Evolutionary conservation across 805 yeast species (phyloP).

Genomic region (Saccharomycodes ludwigii): DNA sequence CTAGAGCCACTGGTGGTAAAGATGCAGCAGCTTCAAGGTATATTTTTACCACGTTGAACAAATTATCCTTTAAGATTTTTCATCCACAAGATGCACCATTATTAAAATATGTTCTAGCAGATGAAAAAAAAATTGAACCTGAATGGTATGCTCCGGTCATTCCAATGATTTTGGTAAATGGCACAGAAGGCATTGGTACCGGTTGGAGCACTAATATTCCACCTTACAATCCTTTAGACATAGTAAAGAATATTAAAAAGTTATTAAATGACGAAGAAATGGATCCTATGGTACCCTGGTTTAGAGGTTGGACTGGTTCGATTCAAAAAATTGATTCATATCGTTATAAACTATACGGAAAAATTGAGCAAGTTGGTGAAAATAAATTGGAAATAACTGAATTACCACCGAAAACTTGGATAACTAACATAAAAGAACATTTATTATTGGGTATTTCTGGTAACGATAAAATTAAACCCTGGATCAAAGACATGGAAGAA

Average conservation of each 20-base stretch:
- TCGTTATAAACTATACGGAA: conserved; percentile 66
- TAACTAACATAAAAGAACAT: conserved; percentile 77
- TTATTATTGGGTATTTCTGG: conserved; percentile 62
- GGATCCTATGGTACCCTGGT: conserved; percentile 83
- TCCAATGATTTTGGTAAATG: conserved; percentile 92
- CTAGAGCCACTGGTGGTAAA: conserved; percentile 93
- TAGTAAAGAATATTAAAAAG: conserved; percentile 60
- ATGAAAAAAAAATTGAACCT: conserved; percentile 89
- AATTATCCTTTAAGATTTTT: conserved; percentile 65
- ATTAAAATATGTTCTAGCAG: conserved; percentile 74
- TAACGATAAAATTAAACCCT: conserved; percentile 59
- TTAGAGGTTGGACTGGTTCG: conserved; percentile 85
- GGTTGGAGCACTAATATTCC: conserved; percentile 97
- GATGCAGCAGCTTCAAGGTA: conserved; percentile 98
- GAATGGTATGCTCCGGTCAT: conserved; percentile 90
- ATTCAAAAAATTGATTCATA: conserved; percentile 54
- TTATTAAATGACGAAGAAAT: conserved; percentile 63
- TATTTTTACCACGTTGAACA: conserved; percentile 74
- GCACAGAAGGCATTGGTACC: conserved; percentile 96
- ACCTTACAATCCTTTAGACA: conserved; percentile 74
- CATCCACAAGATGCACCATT: conserved; percentile 71
- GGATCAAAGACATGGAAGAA: conserved; percentile 93
- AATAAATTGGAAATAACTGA: conserved; percentile 82
- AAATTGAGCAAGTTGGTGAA: conserved; percentile 68
- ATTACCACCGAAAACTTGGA: conserved; percentile 89